A percentile compares a stretch with the other conserved stretches of the same genome.
Evolutionary conservation across 495 filamentous ascomycete species (phyloP).

Genomic region (Hypoxylon perforatum): DNA sequence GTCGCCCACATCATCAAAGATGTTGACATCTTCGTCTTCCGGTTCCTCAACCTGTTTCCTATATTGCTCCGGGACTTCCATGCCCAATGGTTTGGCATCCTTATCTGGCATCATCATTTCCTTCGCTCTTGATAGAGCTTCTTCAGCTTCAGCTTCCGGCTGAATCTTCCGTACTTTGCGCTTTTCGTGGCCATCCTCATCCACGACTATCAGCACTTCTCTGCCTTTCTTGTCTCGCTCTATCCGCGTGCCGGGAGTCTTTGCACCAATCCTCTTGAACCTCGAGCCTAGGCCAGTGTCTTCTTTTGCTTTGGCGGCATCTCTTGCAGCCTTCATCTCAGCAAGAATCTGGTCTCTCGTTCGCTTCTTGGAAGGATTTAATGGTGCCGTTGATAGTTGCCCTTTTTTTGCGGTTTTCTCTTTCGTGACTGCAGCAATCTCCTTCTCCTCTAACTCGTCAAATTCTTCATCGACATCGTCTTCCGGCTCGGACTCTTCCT

Average conservation of each 20-base stretch:
- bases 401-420: constrained; percentile 75
- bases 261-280: constrained; percentile 83
- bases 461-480: constrained; percentile 78
- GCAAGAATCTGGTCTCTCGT: constrained; percentile 85
- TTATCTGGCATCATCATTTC: constrained; percentile 74
- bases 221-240: constrained; percentile 80
- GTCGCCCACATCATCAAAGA: constrained; percentile 87
- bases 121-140: constrained; percentile 51
- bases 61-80: constrained; percentile 77
- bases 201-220: constrained; percentile 86
- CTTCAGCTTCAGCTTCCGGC: constrained; percentile 42
- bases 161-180: constrained; percentile 77
- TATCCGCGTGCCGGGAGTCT: constrained; percentile 73
- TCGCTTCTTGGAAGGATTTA: constrained; percentile 71
- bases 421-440: constrained; percentile 65
- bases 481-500: constrained; percentile 39
- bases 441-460: constrained; percentile 75
- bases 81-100: constrained; percentile 74
- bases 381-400: constrained; percentile 72
- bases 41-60: constrained; percentile 62
- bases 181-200: constrained; percentile 88
- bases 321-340: constrained; percentile 80
- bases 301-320: constrained; percentile 65
- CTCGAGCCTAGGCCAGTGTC: constrained; percentile 73
- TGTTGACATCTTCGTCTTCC: constrained; percentile 73